phyloP scores from a whole-genome alignment of 352 stramenopile species.

The Phytophthora pistaciae region DNA sequence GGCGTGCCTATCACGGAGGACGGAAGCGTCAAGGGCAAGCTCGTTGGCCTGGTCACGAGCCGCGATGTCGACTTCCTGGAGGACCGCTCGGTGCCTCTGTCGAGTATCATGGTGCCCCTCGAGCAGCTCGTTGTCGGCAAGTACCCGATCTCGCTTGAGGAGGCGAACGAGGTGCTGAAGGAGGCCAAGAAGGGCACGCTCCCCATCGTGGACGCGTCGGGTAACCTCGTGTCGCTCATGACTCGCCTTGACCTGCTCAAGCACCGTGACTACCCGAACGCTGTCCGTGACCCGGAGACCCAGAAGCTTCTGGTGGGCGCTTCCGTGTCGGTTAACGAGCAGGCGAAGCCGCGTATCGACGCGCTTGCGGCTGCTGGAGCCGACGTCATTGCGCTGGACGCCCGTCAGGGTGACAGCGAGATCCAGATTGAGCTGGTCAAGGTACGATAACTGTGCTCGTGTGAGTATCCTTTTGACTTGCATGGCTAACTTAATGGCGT shows the following conservation, averaged over 20 bases:
- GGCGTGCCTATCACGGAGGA: slow-evolving; percentile 98
- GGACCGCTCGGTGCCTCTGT: slow-evolving; percentile 78
- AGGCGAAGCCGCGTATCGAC: slow-evolving; percentile 91
- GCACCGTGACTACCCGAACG: slow-evolving; percentile 95
- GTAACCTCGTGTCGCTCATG: slow-evolving; percentile 97
- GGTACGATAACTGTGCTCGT: slow-evolving; percentile 7
- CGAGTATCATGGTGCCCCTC: slow-evolving; percentile 81
- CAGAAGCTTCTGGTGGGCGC: slow-evolving; percentile 96
- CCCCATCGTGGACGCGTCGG: slow-evolving; percentile 96
- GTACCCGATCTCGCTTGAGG: slow-evolving; percentile 93
- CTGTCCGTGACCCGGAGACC: slow-evolving; percentile 95
- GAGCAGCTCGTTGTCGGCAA: slow-evolving; percentile 90
- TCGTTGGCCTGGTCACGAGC: slow-evolving; percentile 98
- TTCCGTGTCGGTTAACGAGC: slow-evolving; percentile 95
- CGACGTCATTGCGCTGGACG: slow-evolving; percentile 99
- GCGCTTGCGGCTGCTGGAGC: slow-evolving; percentile 93
- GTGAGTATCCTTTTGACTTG: background rate
- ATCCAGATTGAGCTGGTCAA: slow-evolving; percentile 77
- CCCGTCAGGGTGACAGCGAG: slow-evolving; percentile 97
- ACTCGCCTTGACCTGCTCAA: slow-evolving; percentile 97
- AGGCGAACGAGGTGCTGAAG: slow-evolving; percentile 98
- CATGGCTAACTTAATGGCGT: slow-evolving; percentile 5
- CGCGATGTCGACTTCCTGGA: slow-evolving; percentile 98
- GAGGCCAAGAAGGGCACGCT: slow-evolving; percentile 99
- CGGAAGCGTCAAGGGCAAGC: slow-evolving; percentile 94